These are phyloP conservation scores for Sclerotinia nivalis DNA, from an alignment of 2,329 filamentous ascomycete species.

Conservation along the genomic window DNA sequence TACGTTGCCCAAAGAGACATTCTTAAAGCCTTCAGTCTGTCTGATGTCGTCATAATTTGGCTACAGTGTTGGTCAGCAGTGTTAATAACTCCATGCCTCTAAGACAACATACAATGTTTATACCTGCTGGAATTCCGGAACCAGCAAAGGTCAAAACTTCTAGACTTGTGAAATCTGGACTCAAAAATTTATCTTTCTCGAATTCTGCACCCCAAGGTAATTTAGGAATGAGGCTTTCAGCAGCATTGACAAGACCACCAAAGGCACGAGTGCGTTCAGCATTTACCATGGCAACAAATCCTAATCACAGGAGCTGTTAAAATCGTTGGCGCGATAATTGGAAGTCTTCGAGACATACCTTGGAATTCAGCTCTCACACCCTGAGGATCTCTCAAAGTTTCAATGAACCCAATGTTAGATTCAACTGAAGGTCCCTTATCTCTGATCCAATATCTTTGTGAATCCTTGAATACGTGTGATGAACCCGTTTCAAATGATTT, in stretches of 20 bases:
- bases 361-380: conserved; percentile 84
- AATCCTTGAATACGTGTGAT: conserved; percentile 75
- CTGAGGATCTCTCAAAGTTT: conserved; percentile 81
- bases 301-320: conserved; percentile 21
- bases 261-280: conserved; percentile 88
- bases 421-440: conserved; percentile 81
- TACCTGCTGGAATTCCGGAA: conserved; percentile 64
- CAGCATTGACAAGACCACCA: conserved; percentile 77
- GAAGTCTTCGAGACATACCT: conserved; percentile 46
- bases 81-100: background rate
- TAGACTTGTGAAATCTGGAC: conserved; percentile 92
- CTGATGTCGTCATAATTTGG: conserved; percentile 76
- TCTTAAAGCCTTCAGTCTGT: conserved; percentile 86
- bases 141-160: conserved; percentile 83
- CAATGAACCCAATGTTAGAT: conserved; percentile 80
- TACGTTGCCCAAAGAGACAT: conserved; percentile 91
- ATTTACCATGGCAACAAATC: conserved; percentile 80
- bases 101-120: conserved; percentile 52
- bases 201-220: conserved; percentile 87
- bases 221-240: conserved; percentile 81
- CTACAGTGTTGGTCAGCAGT: conserved; percentile 28
- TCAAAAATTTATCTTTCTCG: conserved; percentile 94
- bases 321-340: background rate
- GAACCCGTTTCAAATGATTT: conserved; percentile 75
- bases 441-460: conserved; percentile 78